phyloP scores from a whole-genome alignment of 352 stramenopile species.

The Phytophthora agathidicida region DNA sequence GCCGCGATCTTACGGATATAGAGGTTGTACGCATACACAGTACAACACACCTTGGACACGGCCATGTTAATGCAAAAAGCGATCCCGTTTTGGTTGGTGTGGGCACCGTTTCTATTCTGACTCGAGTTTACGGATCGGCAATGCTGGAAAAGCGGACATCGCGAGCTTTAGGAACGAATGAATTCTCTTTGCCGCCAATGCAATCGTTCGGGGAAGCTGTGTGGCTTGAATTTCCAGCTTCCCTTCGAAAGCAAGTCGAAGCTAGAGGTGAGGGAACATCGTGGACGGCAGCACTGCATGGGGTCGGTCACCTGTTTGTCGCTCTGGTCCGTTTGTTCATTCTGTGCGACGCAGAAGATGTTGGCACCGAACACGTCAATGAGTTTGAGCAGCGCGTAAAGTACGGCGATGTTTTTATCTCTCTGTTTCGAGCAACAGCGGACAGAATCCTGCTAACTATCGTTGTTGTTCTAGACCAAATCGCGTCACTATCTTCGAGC shows the following conservation, averaged over 20 bases:
- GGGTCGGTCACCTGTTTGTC: constrained; percentile 92
- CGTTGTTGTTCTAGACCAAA: constrained; percentile 51
- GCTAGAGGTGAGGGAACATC: constrained; percentile 20
- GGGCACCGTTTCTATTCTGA: constrained; percentile 81
- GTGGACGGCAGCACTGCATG: constrained; percentile 71
- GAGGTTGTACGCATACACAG: constrained; percentile 80
- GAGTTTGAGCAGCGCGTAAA: constrained; percentile 65
- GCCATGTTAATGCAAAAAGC: neutral
- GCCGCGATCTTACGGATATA: constrained; percentile 88
- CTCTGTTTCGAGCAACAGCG: neutral
- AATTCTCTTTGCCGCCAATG: constrained; percentile 96
- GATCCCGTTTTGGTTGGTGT: constrained; percentile 48
- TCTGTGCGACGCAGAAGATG: constrained; percentile 83
- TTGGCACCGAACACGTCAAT: constrained; percentile 88
- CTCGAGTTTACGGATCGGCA: constrained; percentile 83
- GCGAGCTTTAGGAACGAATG: constrained; percentile 78
- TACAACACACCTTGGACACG: constrained; percentile 12
- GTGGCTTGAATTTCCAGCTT: constrained; percentile 93
- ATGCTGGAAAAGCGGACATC: constrained; percentile 86
- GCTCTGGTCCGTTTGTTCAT: constrained; percentile 94
- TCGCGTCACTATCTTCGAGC: constrained; percentile 90
- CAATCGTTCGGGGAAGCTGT: constrained; percentile 94
- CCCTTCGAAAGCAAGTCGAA: constrained; percentile 52
- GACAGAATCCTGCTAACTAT: constrained; percentile 8
- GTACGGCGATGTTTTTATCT: constrained; percentile 28